A percentile compares a stretch with the other conserved stretches of the same genome.
Conservation (phyloP, 148 eudicot species). For the Limonium bicolor region DNA sequence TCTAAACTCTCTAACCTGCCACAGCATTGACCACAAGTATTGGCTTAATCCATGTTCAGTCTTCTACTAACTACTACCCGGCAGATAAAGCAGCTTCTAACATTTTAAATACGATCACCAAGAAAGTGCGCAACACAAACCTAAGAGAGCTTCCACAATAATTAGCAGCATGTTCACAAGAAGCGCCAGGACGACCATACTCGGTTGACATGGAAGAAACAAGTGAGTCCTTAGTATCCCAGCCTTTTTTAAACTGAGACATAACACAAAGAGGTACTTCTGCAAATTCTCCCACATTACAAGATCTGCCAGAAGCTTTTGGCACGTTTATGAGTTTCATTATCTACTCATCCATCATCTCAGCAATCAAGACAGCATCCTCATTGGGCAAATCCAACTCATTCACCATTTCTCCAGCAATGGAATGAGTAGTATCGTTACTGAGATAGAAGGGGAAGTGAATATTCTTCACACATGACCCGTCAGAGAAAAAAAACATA, state of each 20-base stretch:
- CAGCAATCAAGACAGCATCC: slow-evolving; percentile 32
- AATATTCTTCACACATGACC: slow-evolving; percentile 34
- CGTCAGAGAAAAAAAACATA: slow-evolving; percentile 12
- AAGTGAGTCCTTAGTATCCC: too few species aligned
- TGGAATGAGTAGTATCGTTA: slow-evolving; percentile 37
- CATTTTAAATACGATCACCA: neutral
- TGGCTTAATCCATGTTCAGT: neutral
- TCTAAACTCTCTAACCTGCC: slow-evolving; percentile 23
- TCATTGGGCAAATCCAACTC: slow-evolving; percentile 32
- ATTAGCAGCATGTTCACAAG: slow-evolving; percentile 3
- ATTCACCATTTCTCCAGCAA: slow-evolving; percentile 61
- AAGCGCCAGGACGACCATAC: neutral
- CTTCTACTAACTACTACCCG: neutral
- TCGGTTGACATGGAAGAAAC: neutral
- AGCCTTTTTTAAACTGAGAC: too few species aligned
- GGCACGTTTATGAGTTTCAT: too few species aligned
- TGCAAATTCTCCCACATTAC: too few species aligned
- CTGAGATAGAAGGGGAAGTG: slow-evolving; percentile 40
- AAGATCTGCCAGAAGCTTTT: too few species aligned
- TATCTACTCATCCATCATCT: slow-evolving; percentile 47
- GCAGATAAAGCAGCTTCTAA: neutral
- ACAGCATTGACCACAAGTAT: slow-evolving; percentile 7
- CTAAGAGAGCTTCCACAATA: slow-evolving; percentile 11
- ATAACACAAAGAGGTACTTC: too few species aligned
- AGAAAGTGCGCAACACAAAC: slow-evolving; percentile 4